A percentile compares a stretch with the other conserved stretches of the same genome.
These are phyloP conservation scores for Begonia masoniana DNA, from an alignment of 306 rosid species.

Conservation along the genomic window DNA sequence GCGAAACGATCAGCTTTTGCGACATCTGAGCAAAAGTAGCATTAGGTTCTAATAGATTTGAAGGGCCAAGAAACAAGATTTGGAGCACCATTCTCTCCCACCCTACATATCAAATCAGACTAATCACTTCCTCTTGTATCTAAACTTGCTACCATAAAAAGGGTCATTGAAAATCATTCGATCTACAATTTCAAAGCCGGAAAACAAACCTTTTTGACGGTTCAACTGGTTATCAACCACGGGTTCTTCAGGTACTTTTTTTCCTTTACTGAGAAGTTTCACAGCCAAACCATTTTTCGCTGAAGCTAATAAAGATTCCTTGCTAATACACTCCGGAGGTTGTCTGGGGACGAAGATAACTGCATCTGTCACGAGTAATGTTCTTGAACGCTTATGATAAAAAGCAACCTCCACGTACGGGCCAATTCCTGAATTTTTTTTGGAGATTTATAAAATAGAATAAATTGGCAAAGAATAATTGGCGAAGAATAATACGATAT, in stretches of 20 bases:
- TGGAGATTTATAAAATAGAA: too few relatives aligned
- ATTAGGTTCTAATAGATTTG: conserved; percentile 84
- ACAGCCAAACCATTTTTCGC: conserved; percentile 93
- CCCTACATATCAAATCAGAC: conserved; percentile 32
- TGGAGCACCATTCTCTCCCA: conserved; percentile 99
- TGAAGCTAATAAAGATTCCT: conserved; percentile 79
- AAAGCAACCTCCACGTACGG: conserved; percentile 97
- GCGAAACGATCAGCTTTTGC: conserved; percentile 89
- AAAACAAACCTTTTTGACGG: conserved; percentile 61
- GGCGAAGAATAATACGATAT: background rate
- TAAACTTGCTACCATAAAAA: too few relatives aligned
- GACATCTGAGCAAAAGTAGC: conserved; percentile 87
- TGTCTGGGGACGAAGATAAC: conserved; percentile 87
- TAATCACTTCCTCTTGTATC: conserved; percentile 2
- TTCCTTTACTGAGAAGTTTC: conserved; percentile 79
- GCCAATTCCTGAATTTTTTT: conserved; percentile 54
- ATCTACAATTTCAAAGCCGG: background rate
- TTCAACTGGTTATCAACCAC: conserved; percentile 60
- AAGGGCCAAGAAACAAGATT: conserved; percentile 92
- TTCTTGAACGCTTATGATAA: conserved; percentile 77
- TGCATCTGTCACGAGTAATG: conserved; percentile 82
- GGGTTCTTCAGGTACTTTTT: conserved; percentile 65
- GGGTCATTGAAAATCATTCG: too few relatives aligned
- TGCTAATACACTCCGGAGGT: conserved; percentile 80
- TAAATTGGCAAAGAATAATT: too few relatives aligned